Evolutionary conservation across 306 rosid species (phyloP).

Genomic region (Begonia loranthoides): DNA sequence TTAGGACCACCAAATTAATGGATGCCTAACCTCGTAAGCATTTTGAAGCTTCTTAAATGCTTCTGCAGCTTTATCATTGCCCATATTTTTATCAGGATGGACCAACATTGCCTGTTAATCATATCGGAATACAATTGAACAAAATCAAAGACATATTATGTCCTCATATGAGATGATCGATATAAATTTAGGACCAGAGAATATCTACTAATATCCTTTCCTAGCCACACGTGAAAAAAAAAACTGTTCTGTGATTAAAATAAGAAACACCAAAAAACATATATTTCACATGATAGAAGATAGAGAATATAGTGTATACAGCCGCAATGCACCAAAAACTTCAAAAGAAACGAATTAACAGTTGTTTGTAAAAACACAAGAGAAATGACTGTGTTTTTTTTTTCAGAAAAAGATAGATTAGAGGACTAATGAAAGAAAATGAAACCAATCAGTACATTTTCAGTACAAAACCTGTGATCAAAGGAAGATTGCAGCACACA

Average conservation of each 20-base stretch:
- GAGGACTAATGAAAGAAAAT: no score
- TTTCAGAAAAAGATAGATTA: no score
- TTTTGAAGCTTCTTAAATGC: constrained; percentile 98
- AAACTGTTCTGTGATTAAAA: neutral
- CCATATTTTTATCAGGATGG: constrained; percentile 99
- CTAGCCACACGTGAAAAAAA: neutral
- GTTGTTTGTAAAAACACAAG: no score
- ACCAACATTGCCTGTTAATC: constrained; percentile 89
- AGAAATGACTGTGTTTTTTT: no score
- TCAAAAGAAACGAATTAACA: no score
- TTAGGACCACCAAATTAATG: neutral
- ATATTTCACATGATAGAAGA: constrained; percentile 2
- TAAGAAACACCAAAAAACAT: neutral
- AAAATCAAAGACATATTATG: constrained; percentile 4
- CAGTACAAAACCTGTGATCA: no score
- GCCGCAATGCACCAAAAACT: no score
- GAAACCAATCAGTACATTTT: no score
- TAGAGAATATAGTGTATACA: neutral
- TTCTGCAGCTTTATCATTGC: constrained; percentile 94
- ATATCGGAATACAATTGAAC: constrained; percentile 6
- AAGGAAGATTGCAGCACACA: constrained; percentile 17
- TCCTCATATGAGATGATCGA: constrained; percentile 17
- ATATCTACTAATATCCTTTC: neutral
- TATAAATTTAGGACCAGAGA: neutral
- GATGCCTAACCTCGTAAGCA: constrained; percentile 70